Conservation (phyloP, 352 stramenopile genomes). For the Pythium aquatile region DNA sequence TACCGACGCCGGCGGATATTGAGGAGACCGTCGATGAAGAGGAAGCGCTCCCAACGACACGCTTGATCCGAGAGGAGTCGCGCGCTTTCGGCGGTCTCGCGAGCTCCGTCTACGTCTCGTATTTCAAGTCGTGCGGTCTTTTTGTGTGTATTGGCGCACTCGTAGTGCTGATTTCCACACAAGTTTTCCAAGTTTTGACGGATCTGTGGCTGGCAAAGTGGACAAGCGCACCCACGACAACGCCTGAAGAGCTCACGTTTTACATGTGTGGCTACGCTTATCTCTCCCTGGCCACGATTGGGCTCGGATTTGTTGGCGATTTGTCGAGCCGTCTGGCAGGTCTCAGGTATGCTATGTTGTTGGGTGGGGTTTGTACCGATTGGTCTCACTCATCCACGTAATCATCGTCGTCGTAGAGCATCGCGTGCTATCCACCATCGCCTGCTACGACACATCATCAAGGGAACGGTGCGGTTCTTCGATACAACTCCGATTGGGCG, state of each 20-base stretch:
- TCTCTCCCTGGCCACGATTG: constrained; percentile 50
- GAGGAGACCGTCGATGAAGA: background rate
- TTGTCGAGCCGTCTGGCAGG: constrained; percentile 46
- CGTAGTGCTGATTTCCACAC: constrained; percentile 39
- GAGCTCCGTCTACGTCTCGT: constrained; percentile 40
- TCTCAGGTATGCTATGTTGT: constrained; percentile 34
- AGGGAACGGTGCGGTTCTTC: constrained; percentile 59
- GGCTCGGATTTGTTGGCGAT: constrained; percentile 50
- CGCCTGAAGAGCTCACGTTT: constrained; percentile 32
- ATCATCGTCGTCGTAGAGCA: background rate
- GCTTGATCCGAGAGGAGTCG: constrained; percentile 46
- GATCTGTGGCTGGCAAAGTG: constrained; percentile 70
- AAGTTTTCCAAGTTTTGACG: constrained; percentile 51
- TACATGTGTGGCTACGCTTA: constrained; percentile 62
- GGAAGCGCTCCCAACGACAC: background rate
- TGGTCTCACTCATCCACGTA: no score
- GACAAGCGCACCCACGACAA: constrained; percentile 33
- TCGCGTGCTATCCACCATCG: background rate
- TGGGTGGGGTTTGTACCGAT: background rate
- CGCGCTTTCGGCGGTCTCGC: constrained; percentile 43
- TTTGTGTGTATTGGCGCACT: constrained; percentile 37
- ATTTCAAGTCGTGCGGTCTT: constrained; percentile 47
- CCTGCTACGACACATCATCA: background rate
- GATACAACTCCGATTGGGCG: constrained; percentile 74
- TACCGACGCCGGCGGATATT: background rate